Evolutionary conservation across 1,284 basidiomycete species (phyloP).

Genomic region (Cryptococcus neoformans): DNA sequence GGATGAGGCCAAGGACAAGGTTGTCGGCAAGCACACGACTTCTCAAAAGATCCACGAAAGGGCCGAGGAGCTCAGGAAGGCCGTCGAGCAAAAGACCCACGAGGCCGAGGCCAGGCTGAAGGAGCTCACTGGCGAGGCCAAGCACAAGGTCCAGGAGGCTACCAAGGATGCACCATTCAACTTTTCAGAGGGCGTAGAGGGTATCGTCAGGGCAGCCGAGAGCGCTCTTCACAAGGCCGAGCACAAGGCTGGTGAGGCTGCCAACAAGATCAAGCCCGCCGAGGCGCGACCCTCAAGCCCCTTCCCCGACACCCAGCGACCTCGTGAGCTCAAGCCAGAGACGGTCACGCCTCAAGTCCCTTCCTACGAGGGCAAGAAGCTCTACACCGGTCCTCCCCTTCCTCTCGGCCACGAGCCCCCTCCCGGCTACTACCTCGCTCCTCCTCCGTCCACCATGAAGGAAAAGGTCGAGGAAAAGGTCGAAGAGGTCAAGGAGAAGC

Average conservation of each 20-base stretch:
- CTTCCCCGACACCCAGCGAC: constrained; percentile 39
- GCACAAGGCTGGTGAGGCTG: constrained; percentile 14
- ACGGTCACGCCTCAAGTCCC: constrained; percentile 43
- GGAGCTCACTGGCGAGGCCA: constrained; percentile 21
- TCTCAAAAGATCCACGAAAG: constrained; percentile 22
- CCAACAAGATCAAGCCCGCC: constrained; percentile 25
- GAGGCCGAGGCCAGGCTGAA: constrained; percentile 31
- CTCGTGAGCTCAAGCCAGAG: constrained; percentile 44
- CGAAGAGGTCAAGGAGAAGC: constrained; percentile 43
- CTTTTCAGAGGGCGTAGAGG: constrained; percentile 62
- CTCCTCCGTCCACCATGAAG: constrained; percentile 25
- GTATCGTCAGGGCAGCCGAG: constrained; percentile 66
- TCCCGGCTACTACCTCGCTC: constrained; percentile 65
- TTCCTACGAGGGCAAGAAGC: constrained; percentile 49
- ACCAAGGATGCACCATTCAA: constrained; percentile 53
- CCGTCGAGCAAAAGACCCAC: constrained; percentile 24
- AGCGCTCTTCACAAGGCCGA: constrained; percentile 32
- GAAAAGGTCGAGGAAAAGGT: constrained; percentile 16
- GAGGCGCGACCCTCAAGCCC: constrained; percentile 15
- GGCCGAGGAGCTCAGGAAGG: constrained; percentile 33
- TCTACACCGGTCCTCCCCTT: constrained; percentile 66
- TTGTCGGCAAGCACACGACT: constrained; percentile 11
- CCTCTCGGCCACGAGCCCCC: constrained; percentile 89
- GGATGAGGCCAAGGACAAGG: constrained; percentile 6
- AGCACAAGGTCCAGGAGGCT: constrained; percentile 27